Evolutionary conservation across 1,284 basidiomycete genomes (phyloP).

Genomic region (Inonotus hispidus): DNA sequence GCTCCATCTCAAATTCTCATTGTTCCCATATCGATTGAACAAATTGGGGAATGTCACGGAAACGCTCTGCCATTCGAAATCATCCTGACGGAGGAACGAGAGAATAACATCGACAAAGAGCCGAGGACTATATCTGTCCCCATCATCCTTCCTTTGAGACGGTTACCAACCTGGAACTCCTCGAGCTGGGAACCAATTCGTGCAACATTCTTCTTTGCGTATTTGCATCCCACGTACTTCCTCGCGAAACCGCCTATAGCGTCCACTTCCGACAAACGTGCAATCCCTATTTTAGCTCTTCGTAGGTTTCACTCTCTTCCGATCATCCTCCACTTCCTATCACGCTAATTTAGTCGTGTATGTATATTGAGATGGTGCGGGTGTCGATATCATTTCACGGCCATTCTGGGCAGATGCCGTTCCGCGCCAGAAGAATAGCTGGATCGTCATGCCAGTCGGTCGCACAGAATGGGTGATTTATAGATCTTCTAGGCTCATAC

Average conservation of each 20-base stretch:
- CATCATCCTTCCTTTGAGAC: constrained; percentile 37
- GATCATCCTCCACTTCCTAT: not conserved
- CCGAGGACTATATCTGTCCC: constrained; percentile 22
- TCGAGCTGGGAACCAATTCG: constrained; percentile 35
- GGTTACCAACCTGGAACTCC: constrained; percentile 37
- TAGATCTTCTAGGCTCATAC: not conserved
- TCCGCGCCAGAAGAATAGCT: constrained; percentile 49
- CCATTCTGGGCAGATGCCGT: constrained; percentile 59
- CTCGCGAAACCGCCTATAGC: constrained; percentile 47
- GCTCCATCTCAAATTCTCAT: constrained; percentile 19
- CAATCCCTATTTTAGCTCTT: constrained; percentile 61
- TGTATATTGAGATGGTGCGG: constrained; percentile 63
- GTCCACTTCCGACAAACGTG: constrained; percentile 19
- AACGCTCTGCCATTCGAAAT: constrained; percentile 6
- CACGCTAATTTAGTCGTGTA: not conserved
- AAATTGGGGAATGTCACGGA: constrained; percentile 6
- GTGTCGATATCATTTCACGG: constrained; percentile 56
- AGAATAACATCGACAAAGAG: constrained; percentile 24
- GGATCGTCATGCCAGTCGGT: constrained; percentile 71
- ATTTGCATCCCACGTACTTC: constrained; percentile 53
- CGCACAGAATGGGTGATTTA: constrained; percentile 64
- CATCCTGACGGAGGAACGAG: constrained; percentile 24
- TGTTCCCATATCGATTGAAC: constrained; percentile 18
- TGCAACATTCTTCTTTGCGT: constrained; percentile 54
- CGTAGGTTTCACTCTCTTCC: constrained; percentile 39